Base-by-base conservation (phyloP, 441 rosid genomes). In the Gossypium gossypioides region DNA sequence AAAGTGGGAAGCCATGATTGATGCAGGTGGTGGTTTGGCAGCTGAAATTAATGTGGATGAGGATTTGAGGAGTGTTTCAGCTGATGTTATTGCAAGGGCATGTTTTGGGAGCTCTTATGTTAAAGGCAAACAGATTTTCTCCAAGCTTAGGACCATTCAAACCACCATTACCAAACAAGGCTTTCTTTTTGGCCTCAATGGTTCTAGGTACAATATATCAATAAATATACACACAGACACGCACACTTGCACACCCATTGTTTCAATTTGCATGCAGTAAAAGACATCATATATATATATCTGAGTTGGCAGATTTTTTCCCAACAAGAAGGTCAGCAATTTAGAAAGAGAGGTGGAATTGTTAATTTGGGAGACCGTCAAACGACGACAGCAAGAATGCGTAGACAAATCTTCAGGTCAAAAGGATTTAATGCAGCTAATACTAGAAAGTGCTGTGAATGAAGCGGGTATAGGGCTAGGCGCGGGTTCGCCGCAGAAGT, bases 41-140 rank as follows among this genome's bases (percentile, higher is more conserved):
- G 88, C 86, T 6, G 96, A 89, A 13, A 82, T 91, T n/a, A 79
- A 62, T 42, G 91, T 88, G 7, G 93, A 88, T 54, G 90, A 77
- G 63, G 92, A 89, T 75, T 78, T 87, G 75, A 86, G 89, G 77
- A 84, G 82, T 7, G 73, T 80, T n/a, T 87, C 96, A 2, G 97
- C 89, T 12, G 87, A 88, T 67, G 90, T 91, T 15, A 88, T 91
- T 72, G 83, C 96, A 3, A 85, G 91, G 78, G 85, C 96, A 77
- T 89, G 91, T 75, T 89, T 91, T 79, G 96, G 97, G 13, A 88
- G 89, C 75, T 86, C 90, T 65, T 88, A 84, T 57, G 62, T 63
- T 9, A 82, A 84, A 83, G 96, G 96, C 73, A 83, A 84, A 78
- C 76, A 88, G 72, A 90, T 89, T 37, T 91, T 89, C 83, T 79